These are phyloP conservation scores for Trichoderma guizhouense DNA, from an alignment of 2,329 filamentous ascomycete species.

Conservation along the genomic window DNA sequence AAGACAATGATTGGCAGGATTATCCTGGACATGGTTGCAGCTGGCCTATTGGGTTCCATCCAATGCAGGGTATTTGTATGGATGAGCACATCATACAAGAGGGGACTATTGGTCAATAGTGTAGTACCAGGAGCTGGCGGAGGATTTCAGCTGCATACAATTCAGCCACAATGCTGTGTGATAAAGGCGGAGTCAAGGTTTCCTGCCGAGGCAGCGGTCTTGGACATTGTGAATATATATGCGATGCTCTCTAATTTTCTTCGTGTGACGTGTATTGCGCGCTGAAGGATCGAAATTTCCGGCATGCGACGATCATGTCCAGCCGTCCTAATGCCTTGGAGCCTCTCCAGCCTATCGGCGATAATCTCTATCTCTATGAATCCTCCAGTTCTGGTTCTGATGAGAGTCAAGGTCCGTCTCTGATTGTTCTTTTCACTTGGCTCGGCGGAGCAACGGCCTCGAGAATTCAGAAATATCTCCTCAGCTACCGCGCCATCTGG, in stretches of 20 bases:
- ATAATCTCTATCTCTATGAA: not conserved
- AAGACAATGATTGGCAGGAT: not conserved
- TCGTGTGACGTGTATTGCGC: not conserved
- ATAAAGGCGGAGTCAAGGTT: not conserved
- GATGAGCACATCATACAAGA: too few species aligned
- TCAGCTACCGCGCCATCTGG: not conserved
- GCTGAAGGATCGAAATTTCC: not conserved
- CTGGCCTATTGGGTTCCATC: not conserved
- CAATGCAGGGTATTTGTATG: not conserved
- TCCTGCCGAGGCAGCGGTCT: not conserved
- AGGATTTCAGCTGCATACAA: not conserved
- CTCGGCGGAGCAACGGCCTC: not conserved
- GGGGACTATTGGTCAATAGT: not conserved
- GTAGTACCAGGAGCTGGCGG: not conserved
- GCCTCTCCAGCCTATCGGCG: not conserved
- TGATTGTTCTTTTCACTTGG: constrained; percentile 3
- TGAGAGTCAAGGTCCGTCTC: not conserved
- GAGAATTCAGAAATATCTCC: not conserved
- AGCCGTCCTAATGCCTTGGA: not conserved
- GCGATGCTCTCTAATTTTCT: not conserved
- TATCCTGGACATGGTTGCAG: not conserved
- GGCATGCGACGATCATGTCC: not conserved
- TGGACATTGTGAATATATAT: not conserved
- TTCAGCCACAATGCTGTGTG: not conserved
- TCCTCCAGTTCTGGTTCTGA: not conserved